phyloP scores from a whole-genome alignment of 2,329 filamentous ascomycete species.

The Ophiostoma montium region DNA sequence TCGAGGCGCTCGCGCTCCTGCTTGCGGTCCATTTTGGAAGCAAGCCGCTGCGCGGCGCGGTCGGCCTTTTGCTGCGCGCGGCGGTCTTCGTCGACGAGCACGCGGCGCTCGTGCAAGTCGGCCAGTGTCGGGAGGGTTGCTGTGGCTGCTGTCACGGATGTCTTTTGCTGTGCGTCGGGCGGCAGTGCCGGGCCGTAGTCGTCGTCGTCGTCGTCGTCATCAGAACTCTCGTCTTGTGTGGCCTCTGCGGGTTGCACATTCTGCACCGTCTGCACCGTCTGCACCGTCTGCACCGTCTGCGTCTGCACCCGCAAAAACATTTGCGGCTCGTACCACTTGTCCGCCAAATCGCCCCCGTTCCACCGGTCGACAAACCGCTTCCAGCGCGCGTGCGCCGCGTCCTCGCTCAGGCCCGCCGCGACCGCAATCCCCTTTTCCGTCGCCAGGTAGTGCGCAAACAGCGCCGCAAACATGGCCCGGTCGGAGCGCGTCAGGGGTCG shows the following conservation, averaged over 20 bases:
- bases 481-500: neutral
- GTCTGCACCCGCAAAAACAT: slow-evolving; percentile 40
- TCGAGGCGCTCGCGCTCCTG: slow-evolving; percentile 60
- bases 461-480: neutral
- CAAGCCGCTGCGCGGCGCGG: slow-evolving; percentile 31
- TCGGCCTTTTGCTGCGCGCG: slow-evolving; percentile 29
- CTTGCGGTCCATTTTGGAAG: slow-evolving; percentile 49
- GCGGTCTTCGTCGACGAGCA: slow-evolving; percentile 29
- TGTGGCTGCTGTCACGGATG: slow-evolving; percentile 24
- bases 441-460: neutral
- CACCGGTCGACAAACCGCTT: slow-evolving; percentile 87
- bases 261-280: too few relatives aligned
- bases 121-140: slow-evolving; percentile 55
- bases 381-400: slow-evolving; percentile 74
- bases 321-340: slow-evolving; percentile 85
- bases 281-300: too few relatives aligned
- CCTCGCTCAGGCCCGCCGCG: slow-evolving; percentile 25
- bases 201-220: neutral
- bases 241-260: too few relatives aligned
- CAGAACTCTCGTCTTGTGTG: neutral
- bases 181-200: slow-evolving; percentile 5
- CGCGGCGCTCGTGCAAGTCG: slow-evolving; percentile 53
- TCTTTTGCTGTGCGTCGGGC: slow-evolving; percentile 25
- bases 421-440: neutral
- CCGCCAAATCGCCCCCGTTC: slow-evolving; percentile 77